These are phyloP conservation scores for Tribonema minus DNA, from an alignment of 108 stramenopile species.

Conservation along the genomic window DNA sequence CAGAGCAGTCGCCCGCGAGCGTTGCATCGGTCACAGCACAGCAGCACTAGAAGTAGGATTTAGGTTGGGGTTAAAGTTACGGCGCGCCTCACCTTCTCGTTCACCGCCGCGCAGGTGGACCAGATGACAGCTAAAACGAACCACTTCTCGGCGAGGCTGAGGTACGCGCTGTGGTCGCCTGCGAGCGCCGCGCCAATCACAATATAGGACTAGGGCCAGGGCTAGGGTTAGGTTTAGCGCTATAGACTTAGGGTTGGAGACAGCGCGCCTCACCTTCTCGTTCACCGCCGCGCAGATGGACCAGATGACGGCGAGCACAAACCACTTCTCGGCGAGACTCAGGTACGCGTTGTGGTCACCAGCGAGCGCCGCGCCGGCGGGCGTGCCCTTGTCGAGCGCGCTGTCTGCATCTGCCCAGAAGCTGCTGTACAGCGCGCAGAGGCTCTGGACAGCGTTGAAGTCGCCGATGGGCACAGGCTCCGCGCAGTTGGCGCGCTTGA, in stretches of 20 bases:
- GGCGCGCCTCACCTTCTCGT: constrained; percentile 46
- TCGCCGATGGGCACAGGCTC: constrained; percentile 61
- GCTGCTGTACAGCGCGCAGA: constrained; percentile 56
- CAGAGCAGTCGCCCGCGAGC: too few relatives aligned
- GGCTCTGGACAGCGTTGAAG: constrained; percentile 60
- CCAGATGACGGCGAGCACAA: constrained; percentile 61
- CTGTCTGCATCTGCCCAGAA: constrained; percentile 39
- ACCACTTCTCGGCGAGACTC: constrained; percentile 63
- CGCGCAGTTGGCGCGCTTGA: constrained; percentile 49
- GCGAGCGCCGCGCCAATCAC: too few relatives aligned
- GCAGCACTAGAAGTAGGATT: too few relatives aligned
- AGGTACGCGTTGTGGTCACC: constrained; percentile 21
- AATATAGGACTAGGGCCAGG: too few relatives aligned
- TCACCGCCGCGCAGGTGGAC: constrained; percentile 61
- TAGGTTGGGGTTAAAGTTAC: too few relatives aligned
- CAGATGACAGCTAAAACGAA: constrained; percentile 62
- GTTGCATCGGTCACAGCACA: too few relatives aligned
- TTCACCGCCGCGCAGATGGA: constrained; percentile 61
- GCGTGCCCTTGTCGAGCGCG: neutral
- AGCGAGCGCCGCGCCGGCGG: neutral
- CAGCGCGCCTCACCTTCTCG: constrained; percentile 42
- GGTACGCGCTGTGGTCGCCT: too few relatives aligned
- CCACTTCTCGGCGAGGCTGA: constrained; percentile 62
- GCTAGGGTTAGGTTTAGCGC: too few relatives aligned
- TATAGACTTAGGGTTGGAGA: too few relatives aligned